Evolutionary conservation across 805 yeast genomes (phyloP), one percentile per base, ranked within the genome.

Genomic region (Starmera quercuum): DNA sequence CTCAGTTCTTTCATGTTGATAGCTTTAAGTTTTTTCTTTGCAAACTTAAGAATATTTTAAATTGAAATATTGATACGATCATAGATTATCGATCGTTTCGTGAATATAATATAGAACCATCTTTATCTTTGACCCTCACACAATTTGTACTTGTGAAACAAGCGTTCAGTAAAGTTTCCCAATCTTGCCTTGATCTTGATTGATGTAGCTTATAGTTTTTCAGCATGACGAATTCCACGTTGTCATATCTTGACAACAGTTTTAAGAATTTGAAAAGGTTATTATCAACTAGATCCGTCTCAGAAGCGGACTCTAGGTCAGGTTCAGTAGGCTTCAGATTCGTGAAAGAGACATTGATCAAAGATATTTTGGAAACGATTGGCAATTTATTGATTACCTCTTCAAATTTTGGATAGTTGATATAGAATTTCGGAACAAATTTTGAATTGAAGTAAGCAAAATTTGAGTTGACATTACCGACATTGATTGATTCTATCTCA

Each of bases 101-200:
- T 10, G 65, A 52, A 38, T 66, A 67, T 32, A 64, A 62, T 39
- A 71, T 61, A 43, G 67, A 48, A n/a, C 60, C 65, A 45, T 57
- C 62, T 29, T 42, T 54, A 35, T 58, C 66, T 30, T 53, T 48
- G 2, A 63, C 66, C 32, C 57, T 54, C 8, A 59, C 46, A 3
- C 61, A 56, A 10, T 56, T 61, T 11, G 46, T 38, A 1, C 49
- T 50, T 14, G 58, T 55, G 17, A 64, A 49, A 11, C 63, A 58
- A 0, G 65, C 63, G 12, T 42, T 37, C 7, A 64, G 33, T 10
- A 64, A 38, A 7, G 47, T 31, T 28, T 54, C 63, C 69, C 68
- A 63, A 35, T 63, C 68, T 20, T 52, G 44, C 31, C 59, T 52
- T 2, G 57, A 47, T 41, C 68, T 49, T 20, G 58, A 50, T 7